Conservation (phyloP, 148 eudicot species). For the Agrostemma githago region DNA sequence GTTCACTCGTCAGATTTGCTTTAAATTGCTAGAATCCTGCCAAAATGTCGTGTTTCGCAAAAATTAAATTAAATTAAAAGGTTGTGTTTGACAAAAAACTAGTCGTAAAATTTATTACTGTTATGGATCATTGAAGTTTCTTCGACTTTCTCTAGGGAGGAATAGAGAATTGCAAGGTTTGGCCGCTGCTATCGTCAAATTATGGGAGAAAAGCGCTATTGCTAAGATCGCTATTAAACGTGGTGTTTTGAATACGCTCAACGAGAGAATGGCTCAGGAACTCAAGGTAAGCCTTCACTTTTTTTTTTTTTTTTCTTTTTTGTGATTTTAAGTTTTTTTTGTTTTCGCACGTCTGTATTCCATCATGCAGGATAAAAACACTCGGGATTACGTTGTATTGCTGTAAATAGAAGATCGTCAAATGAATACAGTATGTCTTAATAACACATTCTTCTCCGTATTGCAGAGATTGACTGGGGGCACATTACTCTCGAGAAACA, state of each 20-base stretch:
- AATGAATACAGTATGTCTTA: too few species aligned
- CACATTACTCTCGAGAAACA: conserved; percentile 77
- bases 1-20: too few species aligned
- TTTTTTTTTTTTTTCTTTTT: too few species aligned
- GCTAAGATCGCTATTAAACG: conserved; percentile 98
- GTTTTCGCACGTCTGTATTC: too few species aligned
- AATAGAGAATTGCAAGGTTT: conserved; percentile 87
- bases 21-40: too few species aligned
- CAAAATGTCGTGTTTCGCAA: too few species aligned
- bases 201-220: conserved; percentile 88
- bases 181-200: conserved; percentile 81
- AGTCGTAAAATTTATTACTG: too few species aligned
- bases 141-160: conserved; percentile 54
- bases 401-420: too few species aligned
- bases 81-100: too few species aligned
- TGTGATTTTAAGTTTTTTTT: neutral
- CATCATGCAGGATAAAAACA: too few species aligned
- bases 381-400: too few species aligned
- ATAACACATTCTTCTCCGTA: conserved; percentile 5
- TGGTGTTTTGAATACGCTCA: conserved; percentile 72
- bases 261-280: conserved; percentile 92
- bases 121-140: conserved; percentile 13
- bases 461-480: conserved; percentile 89
- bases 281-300: conserved; percentile 52
- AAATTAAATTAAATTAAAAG: too few species aligned